Evolutionary conservation across 257 asterid genomes (phyloP).

Genomic region (Rubia yunnanensis): DNA sequence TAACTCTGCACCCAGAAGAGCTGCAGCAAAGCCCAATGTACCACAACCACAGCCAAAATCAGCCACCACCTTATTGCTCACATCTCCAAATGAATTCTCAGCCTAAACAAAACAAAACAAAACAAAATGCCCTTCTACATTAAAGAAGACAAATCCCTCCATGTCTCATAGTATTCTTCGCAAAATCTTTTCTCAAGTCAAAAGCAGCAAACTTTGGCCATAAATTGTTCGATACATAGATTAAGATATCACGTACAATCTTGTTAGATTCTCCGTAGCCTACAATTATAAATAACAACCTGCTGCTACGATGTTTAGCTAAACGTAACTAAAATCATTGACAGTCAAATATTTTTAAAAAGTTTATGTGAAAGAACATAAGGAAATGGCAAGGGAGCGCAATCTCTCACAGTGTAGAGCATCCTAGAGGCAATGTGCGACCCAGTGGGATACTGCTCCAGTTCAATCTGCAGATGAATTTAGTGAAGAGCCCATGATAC

Average conservation of each 20-base stretch:
- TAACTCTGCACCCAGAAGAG: conserved; percentile 81
- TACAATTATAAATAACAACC: too few relatives aligned
- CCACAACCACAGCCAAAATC: conserved; percentile 99
- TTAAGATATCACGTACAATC: not conserved
- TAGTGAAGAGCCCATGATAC: not conserved
- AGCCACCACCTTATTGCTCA: conserved; percentile 72
- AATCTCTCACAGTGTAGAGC: conserved; percentile 67
- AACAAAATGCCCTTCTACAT: not conserved
- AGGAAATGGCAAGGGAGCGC: not conserved
- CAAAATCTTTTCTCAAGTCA: too few relatives aligned
- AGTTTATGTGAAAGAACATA: conserved; percentile 11
- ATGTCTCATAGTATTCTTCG: too few relatives aligned
- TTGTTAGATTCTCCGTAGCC: not conserved
- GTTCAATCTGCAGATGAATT: conserved; percentile 52
- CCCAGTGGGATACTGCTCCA: conserved; percentile 96
- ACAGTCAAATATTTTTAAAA: not conserved
- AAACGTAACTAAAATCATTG: not conserved
- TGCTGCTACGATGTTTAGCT: too few relatives aligned
- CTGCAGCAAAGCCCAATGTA: conserved; percentile 90
- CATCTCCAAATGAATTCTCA: conserved; percentile 84
- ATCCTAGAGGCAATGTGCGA: conserved; percentile 93
- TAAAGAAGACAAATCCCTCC: not conserved
- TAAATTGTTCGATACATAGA: not conserved
- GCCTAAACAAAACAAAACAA: conserved; percentile 35
- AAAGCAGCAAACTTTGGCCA: too few relatives aligned